A percentile compares a stretch with the other conserved stretches of the same genome.
Conservation (phyloP, 164 flowering plant genomes). For the Vitis rupestris region DNA sequence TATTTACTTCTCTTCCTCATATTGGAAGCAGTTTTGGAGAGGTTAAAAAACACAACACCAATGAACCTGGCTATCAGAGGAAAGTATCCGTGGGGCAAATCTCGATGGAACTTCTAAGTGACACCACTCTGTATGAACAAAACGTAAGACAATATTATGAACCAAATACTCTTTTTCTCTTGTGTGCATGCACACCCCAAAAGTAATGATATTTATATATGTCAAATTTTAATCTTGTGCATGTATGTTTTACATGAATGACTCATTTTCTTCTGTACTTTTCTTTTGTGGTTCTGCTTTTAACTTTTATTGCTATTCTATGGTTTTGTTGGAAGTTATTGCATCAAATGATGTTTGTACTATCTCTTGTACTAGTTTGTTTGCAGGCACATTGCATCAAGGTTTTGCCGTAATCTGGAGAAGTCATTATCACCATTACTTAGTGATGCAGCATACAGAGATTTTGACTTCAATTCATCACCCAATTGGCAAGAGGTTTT, state of each 20-base stretch:
- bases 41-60: slow-evolving; percentile 5
- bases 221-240: not conserved
- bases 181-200: no score
- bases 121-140: slow-evolving; percentile 66
- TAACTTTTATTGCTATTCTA: not conserved
- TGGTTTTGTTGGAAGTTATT: slow-evolving; percentile 1
- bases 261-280: not conserved
- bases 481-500: slow-evolving; percentile 58
- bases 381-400: slow-evolving; percentile 68
- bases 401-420: slow-evolving; percentile 49
- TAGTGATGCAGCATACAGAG: slow-evolving; percentile 15
- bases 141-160: slow-evolving; percentile 46
- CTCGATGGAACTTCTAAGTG: slow-evolving; percentile 55
- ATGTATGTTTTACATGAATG: not conserved
- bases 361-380: slow-evolving; percentile 57
- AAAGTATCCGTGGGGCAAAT: slow-evolving; percentile 40
- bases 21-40: slow-evolving; percentile 10
- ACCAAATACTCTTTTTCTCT: not conserved
- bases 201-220: not conserved
- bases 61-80: slow-evolving; percentile 15
- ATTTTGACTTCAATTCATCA: slow-evolving; percentile 29
- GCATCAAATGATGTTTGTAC: slow-evolving; percentile 18
- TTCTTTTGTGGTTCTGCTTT: not conserved
- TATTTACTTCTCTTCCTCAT: slow-evolving; percentile 34
- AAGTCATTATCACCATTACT: slow-evolving; percentile 36